Percentiles rank a stretch among this genome's conserved stretches.
Evolutionary conservation across 2,329 filamentous ascomycete genomes (phyloP).

Genomic region (Trichophyton verrucosum): DNA sequence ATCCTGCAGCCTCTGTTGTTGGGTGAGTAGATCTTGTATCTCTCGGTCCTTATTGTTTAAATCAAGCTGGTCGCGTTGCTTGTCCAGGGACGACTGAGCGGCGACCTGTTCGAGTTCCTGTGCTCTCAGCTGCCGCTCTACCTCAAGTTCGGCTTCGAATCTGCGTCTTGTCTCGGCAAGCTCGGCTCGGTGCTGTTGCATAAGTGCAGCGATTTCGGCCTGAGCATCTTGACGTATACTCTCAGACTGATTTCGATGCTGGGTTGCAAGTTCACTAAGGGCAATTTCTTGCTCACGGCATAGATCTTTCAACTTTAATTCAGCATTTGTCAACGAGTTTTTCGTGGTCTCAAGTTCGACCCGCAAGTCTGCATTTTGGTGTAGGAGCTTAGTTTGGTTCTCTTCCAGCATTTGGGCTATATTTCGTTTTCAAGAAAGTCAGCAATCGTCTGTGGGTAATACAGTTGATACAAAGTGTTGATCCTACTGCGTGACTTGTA

Average conservation of each 20-base stretch:
- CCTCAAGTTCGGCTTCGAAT: slow-evolving; percentile 53
- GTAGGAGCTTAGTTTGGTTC: slow-evolving; percentile 38
- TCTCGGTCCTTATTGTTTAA: slow-evolving; percentile 45
- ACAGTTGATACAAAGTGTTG: background rate
- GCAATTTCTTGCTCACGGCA: slow-evolving; percentile 41
- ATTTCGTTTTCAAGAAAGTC: background rate
- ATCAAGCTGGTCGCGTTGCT: slow-evolving; percentile 31
- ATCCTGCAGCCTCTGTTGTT: slow-evolving; percentile 31
- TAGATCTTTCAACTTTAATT: slow-evolving; percentile 40
- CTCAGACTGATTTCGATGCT: slow-evolving; percentile 37
- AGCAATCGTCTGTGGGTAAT: background rate
- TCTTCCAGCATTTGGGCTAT: slow-evolving; percentile 47
- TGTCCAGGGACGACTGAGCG: slow-evolving; percentile 38
- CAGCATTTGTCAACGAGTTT: slow-evolving; percentile 39
- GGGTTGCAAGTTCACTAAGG: slow-evolving; percentile 41
- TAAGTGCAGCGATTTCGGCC: slow-evolving; percentile 46
- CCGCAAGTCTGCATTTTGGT: slow-evolving; percentile 45
- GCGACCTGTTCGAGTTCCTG: slow-evolving; percentile 57
- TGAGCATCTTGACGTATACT: slow-evolving; percentile 31
- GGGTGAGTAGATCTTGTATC: slow-evolving; percentile 31
- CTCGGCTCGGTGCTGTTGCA: slow-evolving; percentile 54
- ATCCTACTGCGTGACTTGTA: slow-evolving; percentile 59
- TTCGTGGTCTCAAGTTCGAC: slow-evolving; percentile 55
- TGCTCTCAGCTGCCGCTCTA: slow-evolving; percentile 46
- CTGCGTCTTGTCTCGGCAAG: slow-evolving; percentile 52